Percentiles rank a stretch among this genome's conserved stretches.
These are phyloP conservation scores for Neurospora sp. DNA, from an alignment of 2,329 filamentous ascomycete genomes.

Conservation along the genomic window DNA sequence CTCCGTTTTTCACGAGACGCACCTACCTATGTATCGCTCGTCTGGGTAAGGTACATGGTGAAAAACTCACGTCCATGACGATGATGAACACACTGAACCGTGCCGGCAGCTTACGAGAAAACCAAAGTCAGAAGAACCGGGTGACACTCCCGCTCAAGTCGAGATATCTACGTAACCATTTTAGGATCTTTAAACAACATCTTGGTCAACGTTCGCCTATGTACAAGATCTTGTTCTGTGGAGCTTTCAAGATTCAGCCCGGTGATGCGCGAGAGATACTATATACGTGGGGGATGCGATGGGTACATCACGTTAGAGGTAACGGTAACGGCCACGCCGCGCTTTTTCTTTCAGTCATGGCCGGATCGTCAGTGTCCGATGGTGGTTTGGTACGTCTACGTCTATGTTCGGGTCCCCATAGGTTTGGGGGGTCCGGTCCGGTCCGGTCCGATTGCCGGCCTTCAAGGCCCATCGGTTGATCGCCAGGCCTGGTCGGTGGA, in stretches of 20 bases:
- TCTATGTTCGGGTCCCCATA: no score
- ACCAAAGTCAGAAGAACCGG: neutral
- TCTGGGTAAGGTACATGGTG: no score
- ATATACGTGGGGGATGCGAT: neutral
- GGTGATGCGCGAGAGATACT: neutral
- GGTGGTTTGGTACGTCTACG: no score
- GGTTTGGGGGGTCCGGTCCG: neutral
- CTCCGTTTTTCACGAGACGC: neutral
- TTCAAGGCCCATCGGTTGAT: neutral
- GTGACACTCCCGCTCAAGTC: neutral
- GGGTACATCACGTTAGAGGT: neutral
- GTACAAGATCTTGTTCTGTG: neutral
- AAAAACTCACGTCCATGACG: no score
- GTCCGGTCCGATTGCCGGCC: neutral
- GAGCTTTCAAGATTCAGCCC: no score
- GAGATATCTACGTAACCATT: neutral
- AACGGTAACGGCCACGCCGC: neutral
- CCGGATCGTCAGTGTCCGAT: neutral
- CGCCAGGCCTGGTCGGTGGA: neutral
- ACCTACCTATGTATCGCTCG: no score
- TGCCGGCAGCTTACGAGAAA: neutral
- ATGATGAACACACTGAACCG: no score
- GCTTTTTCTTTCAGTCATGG: neutral
- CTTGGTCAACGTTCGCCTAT: neutral
- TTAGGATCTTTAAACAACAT: neutral